Conservation (phyloP, 1,139 yeast genomes). For the Geotrichum klebahnii region DNA sequence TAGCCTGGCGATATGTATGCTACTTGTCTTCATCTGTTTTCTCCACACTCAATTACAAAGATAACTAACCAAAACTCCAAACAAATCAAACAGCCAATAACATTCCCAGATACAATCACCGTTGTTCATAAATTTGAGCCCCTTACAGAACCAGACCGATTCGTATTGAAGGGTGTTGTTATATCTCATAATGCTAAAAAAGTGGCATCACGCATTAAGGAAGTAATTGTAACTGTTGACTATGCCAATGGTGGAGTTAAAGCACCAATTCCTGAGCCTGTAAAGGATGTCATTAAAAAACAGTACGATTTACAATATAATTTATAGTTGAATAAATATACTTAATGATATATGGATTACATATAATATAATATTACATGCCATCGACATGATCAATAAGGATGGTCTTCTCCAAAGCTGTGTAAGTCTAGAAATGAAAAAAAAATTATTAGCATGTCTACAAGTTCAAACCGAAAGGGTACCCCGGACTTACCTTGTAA, state of each 20-base stretch:
- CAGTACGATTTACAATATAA: constrained; percentile 12
- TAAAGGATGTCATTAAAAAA: constrained; percentile 23
- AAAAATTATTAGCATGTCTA: background rate
- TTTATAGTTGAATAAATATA: background rate
- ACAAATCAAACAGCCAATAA: constrained; percentile 27
- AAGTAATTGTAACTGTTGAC: constrained; percentile 38
- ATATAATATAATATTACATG: no score
- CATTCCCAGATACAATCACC: constrained; percentile 36
- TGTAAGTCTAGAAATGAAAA: background rate
- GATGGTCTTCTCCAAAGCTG: constrained; percentile 4
- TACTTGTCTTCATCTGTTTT: background rate
- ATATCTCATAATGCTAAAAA: constrained; percentile 37
- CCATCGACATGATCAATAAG: constrained; percentile 3
- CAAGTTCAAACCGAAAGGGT: background rate
- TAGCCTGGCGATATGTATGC: constrained; percentile 36
- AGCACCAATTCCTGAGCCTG: constrained; percentile 33
- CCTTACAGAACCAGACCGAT: constrained; percentile 32
- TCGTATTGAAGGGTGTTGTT: constrained; percentile 37
- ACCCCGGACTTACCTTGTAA: constrained; percentile 32
- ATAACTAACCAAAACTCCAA: background rate
- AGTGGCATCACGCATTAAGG: constrained; percentile 38
- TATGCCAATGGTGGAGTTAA: constrained; percentile 35
- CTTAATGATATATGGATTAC: no score
- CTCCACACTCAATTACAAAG: background rate
- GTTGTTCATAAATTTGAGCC: constrained; percentile 36